Conservation (phyloP, 164 flowering plant genomes). For the Cinnamomum chago region DNA sequence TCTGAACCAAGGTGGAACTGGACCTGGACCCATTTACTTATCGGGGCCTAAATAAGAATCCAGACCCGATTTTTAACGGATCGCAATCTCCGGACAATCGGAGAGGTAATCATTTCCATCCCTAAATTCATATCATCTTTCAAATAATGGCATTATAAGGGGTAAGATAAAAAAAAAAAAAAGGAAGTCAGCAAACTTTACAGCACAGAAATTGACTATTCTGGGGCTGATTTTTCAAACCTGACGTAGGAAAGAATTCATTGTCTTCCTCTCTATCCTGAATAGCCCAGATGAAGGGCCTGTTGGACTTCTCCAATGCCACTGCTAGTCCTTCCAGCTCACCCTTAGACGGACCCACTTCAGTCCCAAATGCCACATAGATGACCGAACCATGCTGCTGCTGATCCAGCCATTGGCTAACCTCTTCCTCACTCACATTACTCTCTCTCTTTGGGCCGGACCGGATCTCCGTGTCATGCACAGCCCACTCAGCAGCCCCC, state of each 20-base stretch:
- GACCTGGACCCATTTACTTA: no score
- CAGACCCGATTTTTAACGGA: no score
- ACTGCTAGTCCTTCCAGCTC: conserved; percentile 27
- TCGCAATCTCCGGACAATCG: no score
- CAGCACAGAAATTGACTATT: no score
- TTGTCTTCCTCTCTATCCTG: conserved; percentile 8
- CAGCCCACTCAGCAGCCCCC: conserved; percentile 25
- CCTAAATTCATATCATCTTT: no score
- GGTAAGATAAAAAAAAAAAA: no score
- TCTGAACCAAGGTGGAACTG: no score
- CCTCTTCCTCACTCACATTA: conserved; percentile 35
- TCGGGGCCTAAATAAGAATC: no score
- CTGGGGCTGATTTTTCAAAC: no score
- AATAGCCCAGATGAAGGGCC: conserved; percentile 54
- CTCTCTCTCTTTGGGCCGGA: conserved; percentile 15
- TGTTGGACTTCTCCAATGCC: conserved; percentile 27
- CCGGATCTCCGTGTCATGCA: conserved; percentile 32
- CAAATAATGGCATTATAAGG: no score
- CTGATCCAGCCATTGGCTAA: conserved; percentile 34
- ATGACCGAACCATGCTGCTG: conserved; percentile 40
- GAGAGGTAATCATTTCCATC: no score
- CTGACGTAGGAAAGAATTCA: conserved; percentile 20
- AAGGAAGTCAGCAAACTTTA: no score
- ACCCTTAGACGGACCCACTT: conserved; percentile 27
- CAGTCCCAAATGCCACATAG: conserved; percentile 41